These are phyloP conservation scores for Gossypium mustelinum DNA, from an alignment of 345 rosid genomes.

Conservation along the genomic window DNA sequence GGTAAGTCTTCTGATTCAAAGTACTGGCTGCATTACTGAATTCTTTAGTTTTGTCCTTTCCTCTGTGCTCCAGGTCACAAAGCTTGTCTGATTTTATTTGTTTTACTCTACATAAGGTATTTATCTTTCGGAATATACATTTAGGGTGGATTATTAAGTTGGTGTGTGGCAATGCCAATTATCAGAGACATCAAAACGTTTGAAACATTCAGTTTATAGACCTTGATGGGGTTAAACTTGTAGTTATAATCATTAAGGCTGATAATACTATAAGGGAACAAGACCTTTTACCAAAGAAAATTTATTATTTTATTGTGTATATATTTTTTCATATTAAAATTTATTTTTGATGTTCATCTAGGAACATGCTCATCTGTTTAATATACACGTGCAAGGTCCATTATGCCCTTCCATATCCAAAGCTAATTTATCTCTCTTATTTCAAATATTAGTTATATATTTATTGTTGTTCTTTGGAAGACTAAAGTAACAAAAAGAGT, in stretches of 20 bases:
- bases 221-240: not conserved
- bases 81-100: not conserved
- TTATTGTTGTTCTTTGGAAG: constrained; percentile 10
- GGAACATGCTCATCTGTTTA: too few species aligned
- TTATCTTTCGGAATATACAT: not conserved
- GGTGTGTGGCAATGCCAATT: not conserved
- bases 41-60: not conserved
- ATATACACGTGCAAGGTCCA: too few species aligned
- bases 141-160: constrained; percentile 3
- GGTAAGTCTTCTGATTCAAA: constrained; percentile 42
- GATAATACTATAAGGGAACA: not conserved
- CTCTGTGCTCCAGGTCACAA: not conserved
- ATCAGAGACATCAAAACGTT: not conserved
- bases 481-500: not conserved
- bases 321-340: not conserved
- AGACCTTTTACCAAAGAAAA: not conserved
- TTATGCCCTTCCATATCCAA: not conserved
- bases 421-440: not conserved
- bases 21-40: not conserved
- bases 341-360: not conserved
- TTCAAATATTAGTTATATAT: not conserved
- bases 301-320: too few species aligned
- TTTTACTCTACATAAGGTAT: not conserved
- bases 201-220: not conserved
- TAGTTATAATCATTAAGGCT: not conserved